Evolutionary conservation across 2,329 filamentous ascomycete genomes (phyloP), one percentile per base, ranked within the genome.

Genomic region (Cladophialophora chaetospira): DNA sequence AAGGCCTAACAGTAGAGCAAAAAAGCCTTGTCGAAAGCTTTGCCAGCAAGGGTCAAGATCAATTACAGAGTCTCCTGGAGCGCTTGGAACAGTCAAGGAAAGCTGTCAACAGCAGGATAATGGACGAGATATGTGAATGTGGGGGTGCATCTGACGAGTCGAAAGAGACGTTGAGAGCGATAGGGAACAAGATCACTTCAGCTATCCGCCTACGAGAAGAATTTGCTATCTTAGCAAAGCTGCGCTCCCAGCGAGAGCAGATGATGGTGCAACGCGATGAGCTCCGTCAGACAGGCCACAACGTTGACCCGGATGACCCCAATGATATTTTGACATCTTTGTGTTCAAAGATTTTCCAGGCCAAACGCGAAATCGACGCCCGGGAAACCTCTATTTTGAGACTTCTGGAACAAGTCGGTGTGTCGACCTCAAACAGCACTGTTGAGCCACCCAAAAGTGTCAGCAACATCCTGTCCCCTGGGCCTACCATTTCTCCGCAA

Each of bases 121-220:
- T 63, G 44, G 65, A 68, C 40, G 53, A 58, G 11, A 56, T 63
- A 19, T 66, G 59, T 28, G 64, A 65, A 38, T 56, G 60, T 15
- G 62, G 64, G 5, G 60, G 53, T 29, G 60, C 57, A 10, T 59
- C 66, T 26, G 40, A 43, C 2, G 48, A 63, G 23, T 25, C 56
- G 5, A 61, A 58, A 26, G 55, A 64, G 15, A 44, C 35, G 25
- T 38, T 49, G 19, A 60, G 72, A 50, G 55, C 53, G 11, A 66
- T 76, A 19, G 69, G 68, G 13, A 58, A 63, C 26, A 72, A 69
- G 54, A 73, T 77, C 19, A 67, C 72, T 44, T 70, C 73, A 4
- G 68, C 77, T 17, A 49, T 43, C 21, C 51, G 60, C 28, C 40
- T 64, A 28, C 67, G 68, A 29, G 63, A 69, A 29, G 58, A 66